Conservation (phyloP, 129 eudicot genomes). For the Daucus carota region DNA sequence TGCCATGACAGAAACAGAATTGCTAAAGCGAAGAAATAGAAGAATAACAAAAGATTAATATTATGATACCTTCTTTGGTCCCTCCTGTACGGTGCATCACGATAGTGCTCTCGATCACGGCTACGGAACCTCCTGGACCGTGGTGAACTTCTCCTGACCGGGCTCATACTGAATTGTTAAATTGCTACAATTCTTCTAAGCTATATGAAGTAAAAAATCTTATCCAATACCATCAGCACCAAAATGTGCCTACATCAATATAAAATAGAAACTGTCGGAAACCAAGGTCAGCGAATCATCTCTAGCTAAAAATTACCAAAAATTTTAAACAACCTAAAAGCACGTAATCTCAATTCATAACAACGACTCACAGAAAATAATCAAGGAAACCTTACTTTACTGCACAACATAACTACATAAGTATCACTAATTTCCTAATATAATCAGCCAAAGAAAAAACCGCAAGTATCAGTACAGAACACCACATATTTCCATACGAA, state of each 20-base stretch:
- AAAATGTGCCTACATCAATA: background rate
- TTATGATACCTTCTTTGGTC: constrained; percentile 35
- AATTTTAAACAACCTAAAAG: background rate
- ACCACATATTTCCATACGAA: background rate
- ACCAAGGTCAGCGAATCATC: background rate
- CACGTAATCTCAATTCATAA: background rate
- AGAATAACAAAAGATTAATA: constrained; percentile 11
- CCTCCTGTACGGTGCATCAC: constrained; percentile 66
- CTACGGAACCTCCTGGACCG: constrained; percentile 42
- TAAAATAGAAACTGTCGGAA: background rate
- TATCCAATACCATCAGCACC: background rate
- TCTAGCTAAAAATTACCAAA: background rate
- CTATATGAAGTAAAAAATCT: background rate
- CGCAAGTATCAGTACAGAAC: background rate
- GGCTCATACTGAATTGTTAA: constrained; percentile 26
- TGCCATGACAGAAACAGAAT: background rate
- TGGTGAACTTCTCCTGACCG: constrained; percentile 48
- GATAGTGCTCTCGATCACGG: constrained; percentile 44
- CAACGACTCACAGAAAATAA: background rate
- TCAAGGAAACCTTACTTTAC: background rate
- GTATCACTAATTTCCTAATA: too few relatives aligned
- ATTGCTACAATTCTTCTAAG: background rate
- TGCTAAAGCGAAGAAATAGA: background rate
- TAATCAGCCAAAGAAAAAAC: background rate
- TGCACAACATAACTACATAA: too few relatives aligned